Evolutionary conservation across 495 filamentous ascomycete genomes (phyloP).

Genomic region (Cryomyces minteri): DNA sequence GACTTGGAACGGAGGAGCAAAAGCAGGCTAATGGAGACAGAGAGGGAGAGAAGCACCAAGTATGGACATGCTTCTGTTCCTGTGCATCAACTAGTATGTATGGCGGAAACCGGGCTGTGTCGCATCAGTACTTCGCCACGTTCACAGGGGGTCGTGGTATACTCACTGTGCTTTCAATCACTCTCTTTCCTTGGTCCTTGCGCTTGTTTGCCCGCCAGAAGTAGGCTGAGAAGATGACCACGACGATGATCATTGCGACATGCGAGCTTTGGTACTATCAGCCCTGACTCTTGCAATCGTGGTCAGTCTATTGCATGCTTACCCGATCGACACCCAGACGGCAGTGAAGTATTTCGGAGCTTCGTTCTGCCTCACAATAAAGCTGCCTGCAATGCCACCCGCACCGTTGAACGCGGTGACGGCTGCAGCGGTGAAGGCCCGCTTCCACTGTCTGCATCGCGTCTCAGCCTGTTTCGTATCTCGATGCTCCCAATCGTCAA

Average conservation of each 20-base stretch:
- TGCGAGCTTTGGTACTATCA: constrained; percentile 29
- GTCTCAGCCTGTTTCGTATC: constrained; percentile 5
- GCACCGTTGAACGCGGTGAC: constrained; percentile 55
- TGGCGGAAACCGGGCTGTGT: too few relatives aligned
- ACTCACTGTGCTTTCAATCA: constrained; percentile 35
- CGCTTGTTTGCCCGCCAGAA: constrained; percentile 41
- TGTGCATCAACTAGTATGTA: too few relatives aligned
- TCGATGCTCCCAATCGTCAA: background rate
- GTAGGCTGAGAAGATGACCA: constrained; percentile 38
- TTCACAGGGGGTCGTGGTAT: too few relatives aligned
- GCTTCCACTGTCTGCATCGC: constrained; percentile 42
- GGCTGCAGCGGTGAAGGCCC: constrained; percentile 48
- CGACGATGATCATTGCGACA: constrained; percentile 43
- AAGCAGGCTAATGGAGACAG: too few relatives aligned
- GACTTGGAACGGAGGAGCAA: too few relatives aligned
- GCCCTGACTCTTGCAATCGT: background rate
- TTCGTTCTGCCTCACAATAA: constrained; percentile 48
- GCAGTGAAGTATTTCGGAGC: constrained; percentile 53
- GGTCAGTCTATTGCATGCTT: constrained; percentile 1
- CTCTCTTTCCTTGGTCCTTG: constrained; percentile 25
- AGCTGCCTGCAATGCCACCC: constrained; percentile 60
- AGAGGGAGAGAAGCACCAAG: too few relatives aligned
- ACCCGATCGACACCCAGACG: constrained; percentile 55
- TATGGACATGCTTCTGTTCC: too few relatives aligned
- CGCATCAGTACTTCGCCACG: too few relatives aligned